These are phyloP conservation scores for Mortierella sp. DNA, from an alignment of 371 early-diverging fungal species.

Conservation along the genomic window DNA sequence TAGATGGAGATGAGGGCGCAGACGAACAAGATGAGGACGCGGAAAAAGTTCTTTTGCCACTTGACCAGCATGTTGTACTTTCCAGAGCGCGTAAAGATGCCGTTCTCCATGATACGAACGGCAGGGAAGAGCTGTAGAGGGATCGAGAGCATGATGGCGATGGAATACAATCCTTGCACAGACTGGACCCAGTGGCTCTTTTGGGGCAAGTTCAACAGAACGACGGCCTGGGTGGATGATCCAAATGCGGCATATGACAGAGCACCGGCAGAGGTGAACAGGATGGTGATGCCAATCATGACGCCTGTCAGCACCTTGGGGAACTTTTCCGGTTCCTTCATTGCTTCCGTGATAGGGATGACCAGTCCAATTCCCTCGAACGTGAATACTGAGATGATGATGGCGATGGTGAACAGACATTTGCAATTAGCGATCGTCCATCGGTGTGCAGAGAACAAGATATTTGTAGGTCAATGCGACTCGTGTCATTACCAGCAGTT, in stretches of 20 bases:
- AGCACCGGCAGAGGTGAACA: slow-evolving; percentile 82
- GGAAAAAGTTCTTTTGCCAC: slow-evolving; percentile 90
- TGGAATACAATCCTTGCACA: slow-evolving; percentile 82
- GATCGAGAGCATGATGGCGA: slow-evolving; percentile 88
- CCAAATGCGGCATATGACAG: slow-evolving; percentile 87
- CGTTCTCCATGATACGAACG: slow-evolving; percentile 86
- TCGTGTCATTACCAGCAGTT: slow-evolving; percentile 73
- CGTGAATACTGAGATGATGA: slow-evolving; percentile 68
- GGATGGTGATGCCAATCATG: slow-evolving; percentile 72
- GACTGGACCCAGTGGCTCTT: slow-evolving; percentile 68
- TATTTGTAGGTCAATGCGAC: too few species aligned
- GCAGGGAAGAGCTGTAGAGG: slow-evolving; percentile 88
- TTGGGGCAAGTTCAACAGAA: slow-evolving; percentile 82
- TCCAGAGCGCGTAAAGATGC: slow-evolving; percentile 73
- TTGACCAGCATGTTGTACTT: slow-evolving; percentile 76
- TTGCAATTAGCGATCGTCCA: neutral
- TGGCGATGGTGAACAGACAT: neutral
- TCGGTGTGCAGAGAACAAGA: too few species aligned
- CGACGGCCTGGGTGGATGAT: slow-evolving; percentile 78
- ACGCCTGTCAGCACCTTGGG: slow-evolving; percentile 72
- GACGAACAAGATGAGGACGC: slow-evolving; percentile 68
- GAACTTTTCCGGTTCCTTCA: slow-evolving; percentile 86
- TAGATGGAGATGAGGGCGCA: slow-evolving; percentile 80
- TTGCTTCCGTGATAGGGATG: slow-evolving; percentile 77
- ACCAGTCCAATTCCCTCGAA: slow-evolving; percentile 93